Evolutionary conservation across 2,329 filamentous ascomycete genomes (phyloP).

Genomic region (Zasmidium citrigriseum): DNA sequence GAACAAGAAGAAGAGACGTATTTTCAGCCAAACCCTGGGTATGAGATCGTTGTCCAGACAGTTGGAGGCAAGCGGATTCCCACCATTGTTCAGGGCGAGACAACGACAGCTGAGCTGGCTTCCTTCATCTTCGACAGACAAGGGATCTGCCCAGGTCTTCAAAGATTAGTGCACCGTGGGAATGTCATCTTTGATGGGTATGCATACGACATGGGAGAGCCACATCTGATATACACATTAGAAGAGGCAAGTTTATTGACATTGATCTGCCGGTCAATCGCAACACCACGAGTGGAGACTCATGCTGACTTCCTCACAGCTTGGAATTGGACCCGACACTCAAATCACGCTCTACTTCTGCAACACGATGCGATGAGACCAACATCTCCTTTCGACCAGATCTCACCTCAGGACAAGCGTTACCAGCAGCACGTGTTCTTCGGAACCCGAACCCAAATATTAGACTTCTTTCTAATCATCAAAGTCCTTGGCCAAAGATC

Average conservation of each 20-base stretch:
- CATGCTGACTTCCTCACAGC: not conserved
- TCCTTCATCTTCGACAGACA: conserved; percentile 6
- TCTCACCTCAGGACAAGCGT: not conserved
- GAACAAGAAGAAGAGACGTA: not conserved
- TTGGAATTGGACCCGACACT: not conserved
- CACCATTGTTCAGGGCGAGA: conserved; percentile 4
- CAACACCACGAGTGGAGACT: not conserved
- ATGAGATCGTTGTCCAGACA: conserved; percentile 11
- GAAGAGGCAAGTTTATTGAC: conserved; percentile 14
- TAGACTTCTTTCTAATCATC: too few species aligned
- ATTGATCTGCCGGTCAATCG: not conserved
- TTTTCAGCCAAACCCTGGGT: not conserved
- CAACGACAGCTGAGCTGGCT: conserved; percentile 12
- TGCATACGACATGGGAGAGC: conserved; percentile 5
- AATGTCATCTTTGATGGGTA: conserved; percentile 14
- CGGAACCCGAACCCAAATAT: not conserved
- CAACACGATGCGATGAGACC: conserved; percentile 3
- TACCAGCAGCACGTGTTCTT: not conserved
- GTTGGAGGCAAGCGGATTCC: conserved; percentile 5
- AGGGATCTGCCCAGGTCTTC: conserved; percentile 7
- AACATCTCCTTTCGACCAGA: too few species aligned
- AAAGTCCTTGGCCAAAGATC: too few species aligned
- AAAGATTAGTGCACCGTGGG: conserved; percentile 8
- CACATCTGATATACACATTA: conserved; percentile 6
- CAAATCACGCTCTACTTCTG: conserved; percentile 1